A percentile compares a stretch with the other conserved stretches of the same genome.
phyloP scores from a whole-genome alignment of 2,329 filamentous ascomycete species.

The Septoria linicola region DNA sequence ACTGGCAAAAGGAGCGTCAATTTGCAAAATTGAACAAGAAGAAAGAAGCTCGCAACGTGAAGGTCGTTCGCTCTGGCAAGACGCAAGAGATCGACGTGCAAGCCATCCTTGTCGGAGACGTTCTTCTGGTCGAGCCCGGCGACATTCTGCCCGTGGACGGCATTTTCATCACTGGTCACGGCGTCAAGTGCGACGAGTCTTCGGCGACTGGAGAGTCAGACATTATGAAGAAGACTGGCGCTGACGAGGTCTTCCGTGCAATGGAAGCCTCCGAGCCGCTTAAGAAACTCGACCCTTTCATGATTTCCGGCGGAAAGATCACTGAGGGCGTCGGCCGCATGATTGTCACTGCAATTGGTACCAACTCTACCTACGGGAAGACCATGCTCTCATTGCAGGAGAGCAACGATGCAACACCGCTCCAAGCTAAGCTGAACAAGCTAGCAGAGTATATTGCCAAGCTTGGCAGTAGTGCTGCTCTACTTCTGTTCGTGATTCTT shows the following conservation, averaged over 20 bases:
- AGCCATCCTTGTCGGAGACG: constrained; percentile 70
- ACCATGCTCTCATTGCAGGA: constrained; percentile 76
- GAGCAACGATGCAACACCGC: constrained; percentile 72
- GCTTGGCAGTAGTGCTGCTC: constrained; percentile 71
- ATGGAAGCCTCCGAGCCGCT: constrained; percentile 62
- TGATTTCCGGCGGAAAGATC: constrained; percentile 81
- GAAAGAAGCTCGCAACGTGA: constrained; percentile 72
- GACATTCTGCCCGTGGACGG: constrained; percentile 71
- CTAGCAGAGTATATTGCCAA: constrained; percentile 80
- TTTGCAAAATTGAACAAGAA: constrained; percentile 79
- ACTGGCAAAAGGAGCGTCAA: constrained; percentile 78
- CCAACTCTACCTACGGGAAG: constrained; percentile 73
- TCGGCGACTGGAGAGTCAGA: constrained; percentile 76
- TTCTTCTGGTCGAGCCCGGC: constrained; percentile 71
- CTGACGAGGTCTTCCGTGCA: constrained; percentile 63
- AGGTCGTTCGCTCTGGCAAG: constrained; percentile 72
- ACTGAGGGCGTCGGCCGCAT: constrained; percentile 74
- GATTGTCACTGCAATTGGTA: constrained; percentile 70
- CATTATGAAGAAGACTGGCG: constrained; percentile 65
- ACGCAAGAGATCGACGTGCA: constrained; percentile 68
- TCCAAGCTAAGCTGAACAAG: constrained; percentile 74
- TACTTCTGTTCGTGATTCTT: constrained; percentile 78
- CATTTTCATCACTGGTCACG: constrained; percentile 67
- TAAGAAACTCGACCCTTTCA: constrained; percentile 75
- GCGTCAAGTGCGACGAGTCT: constrained; percentile 71